phyloP scores from a whole-genome alignment of 2,329 filamentous ascomycete genomes.

The Hypoxylon sp. region DNA sequence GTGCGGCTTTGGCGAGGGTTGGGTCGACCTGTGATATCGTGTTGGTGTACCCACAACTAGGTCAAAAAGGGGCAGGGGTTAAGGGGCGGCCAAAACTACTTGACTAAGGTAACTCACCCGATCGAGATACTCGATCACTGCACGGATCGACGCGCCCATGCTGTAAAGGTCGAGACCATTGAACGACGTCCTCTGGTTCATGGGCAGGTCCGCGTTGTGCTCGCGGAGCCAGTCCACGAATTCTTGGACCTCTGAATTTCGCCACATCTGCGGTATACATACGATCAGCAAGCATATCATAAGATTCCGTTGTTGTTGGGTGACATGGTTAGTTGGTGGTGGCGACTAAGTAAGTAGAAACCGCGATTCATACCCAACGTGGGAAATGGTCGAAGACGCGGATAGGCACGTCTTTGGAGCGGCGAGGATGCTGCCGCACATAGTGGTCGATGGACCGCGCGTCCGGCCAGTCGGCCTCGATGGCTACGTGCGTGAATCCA shows the following conservation, averaged over 20 bases:
- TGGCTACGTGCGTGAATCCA: slow-evolving; percentile 65
- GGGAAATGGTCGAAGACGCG: slow-evolving; percentile 66
- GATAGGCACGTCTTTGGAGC: slow-evolving; percentile 50
- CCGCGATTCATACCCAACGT: slow-evolving; percentile 55
- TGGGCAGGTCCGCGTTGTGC: slow-evolving; percentile 55
- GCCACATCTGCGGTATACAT: slow-evolving; percentile 64
- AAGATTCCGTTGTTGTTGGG: no score
- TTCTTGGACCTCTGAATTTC: slow-evolving; percentile 66
- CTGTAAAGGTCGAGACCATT: slow-evolving; percentile 65
- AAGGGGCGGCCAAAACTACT: not conserved
- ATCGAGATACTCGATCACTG: slow-evolving; percentile 62
- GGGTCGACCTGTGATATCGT: slow-evolving; percentile 56
- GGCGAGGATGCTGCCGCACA: slow-evolving; percentile 60
- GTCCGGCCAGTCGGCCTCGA: slow-evolving; percentile 70
- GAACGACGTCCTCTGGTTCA: slow-evolving; percentile 55
- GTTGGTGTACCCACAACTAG: not conserved
- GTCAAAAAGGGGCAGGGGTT: not conserved
- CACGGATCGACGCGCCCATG: slow-evolving; percentile 39
- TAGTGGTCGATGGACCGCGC: slow-evolving; percentile 66
- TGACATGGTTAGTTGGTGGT: not conserved
- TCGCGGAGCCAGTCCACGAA: slow-evolving; percentile 67
- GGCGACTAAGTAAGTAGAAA: not conserved
- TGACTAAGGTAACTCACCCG: slow-evolving; percentile 14
- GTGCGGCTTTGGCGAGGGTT: slow-evolving; percentile 60
- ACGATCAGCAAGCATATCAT: not conserved